phyloP scores from a whole-genome alignment of 2,329 filamentous ascomycete species.

The Lecanosticta acicola region DNA sequence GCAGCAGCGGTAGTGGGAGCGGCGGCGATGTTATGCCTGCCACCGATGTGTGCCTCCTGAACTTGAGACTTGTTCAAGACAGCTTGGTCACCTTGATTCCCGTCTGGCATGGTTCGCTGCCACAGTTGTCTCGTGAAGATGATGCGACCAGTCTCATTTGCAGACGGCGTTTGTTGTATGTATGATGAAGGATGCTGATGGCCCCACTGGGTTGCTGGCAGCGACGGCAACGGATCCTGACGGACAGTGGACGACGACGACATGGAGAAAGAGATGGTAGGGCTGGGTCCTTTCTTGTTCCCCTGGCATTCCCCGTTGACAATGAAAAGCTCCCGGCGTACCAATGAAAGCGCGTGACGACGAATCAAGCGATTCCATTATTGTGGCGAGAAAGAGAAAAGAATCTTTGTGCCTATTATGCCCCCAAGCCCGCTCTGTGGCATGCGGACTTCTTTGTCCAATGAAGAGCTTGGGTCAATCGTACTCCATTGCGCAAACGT shows the following conservation, averaged over 20 bases:
- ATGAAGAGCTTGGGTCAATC: constrained; percentile 26
- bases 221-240: constrained; percentile 20
- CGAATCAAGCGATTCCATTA: constrained; percentile 28
- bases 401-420: constrained; percentile 33
- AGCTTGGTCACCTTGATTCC: constrained; percentile 22
- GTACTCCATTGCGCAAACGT: constrained; percentile 22
- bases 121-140: constrained; percentile 36
- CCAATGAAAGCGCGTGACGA: constrained; percentile 26
- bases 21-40: constrained; percentile 17
- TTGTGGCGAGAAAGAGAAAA: constrained; percentile 18
- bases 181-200: constrained; percentile 4
- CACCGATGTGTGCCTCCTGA: constrained; percentile 18
- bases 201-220: constrained; percentile 3
- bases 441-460: constrained; percentile 31
- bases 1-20: constrained; percentile 7
- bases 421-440: constrained; percentile 23
- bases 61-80: constrained; percentile 31
- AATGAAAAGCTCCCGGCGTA: constrained; percentile 27
- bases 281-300: constrained; percentile 29
- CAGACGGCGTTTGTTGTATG: constrained; percentile 23
- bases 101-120: constrained; percentile 34
- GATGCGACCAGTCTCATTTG: constrained; percentile 27
- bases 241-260: constrained; percentile 18
- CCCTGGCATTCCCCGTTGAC: constrained; percentile 29
- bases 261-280: constrained; percentile 29